phyloP scores from a whole-genome alignment of 1,284 basidiomycete genomes.

The Cutaneotrichosporon mucoides region DNA sequence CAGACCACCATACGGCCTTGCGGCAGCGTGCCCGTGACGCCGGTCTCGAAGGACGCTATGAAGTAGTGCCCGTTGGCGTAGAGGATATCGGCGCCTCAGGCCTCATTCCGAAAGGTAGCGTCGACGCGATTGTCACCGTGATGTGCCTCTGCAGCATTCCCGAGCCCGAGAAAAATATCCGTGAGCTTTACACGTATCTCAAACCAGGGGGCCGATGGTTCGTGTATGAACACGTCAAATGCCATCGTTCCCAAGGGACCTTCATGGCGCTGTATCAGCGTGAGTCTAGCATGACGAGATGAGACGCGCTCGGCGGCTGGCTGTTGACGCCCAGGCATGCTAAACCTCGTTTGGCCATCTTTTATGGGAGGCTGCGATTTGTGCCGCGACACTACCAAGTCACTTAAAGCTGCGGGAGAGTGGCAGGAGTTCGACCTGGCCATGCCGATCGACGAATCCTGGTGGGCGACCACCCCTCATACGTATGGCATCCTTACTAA shows the following conservation, averaged over 20 bases:
- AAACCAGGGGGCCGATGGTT: constrained; percentile 19
- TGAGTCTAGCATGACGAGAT: constrained; percentile 1
- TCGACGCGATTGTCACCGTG: constrained; percentile 18
- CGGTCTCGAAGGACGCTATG: constrained; percentile 14
- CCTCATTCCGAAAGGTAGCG: constrained; percentile 13
- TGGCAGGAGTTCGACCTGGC: constrained; percentile 17
- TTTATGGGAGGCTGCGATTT: constrained; percentile 18
- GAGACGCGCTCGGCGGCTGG: no score
- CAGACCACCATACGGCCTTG: constrained; percentile 14
- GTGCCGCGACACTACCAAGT: constrained; percentile 13
- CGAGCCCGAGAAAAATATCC: constrained; percentile 16
- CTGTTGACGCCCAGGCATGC: neutral
- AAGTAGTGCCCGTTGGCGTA: constrained; percentile 18
- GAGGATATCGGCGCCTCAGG: constrained; percentile 12
- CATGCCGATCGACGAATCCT: constrained; percentile 16
- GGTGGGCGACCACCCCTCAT: constrained; percentile 13
- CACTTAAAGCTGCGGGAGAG: constrained; percentile 8
- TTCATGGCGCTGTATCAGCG: constrained; percentile 12
- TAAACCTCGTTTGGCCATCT: constrained; percentile 20
- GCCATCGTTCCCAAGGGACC: constrained; percentile 4
- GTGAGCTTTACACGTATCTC: constrained; percentile 21
- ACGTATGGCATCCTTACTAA: constrained; percentile 17
- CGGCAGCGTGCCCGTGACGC: constrained; percentile 1
- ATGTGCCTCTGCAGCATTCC: constrained; percentile 20
- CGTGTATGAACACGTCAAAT: constrained; percentile 19